Evolutionary conservation across 192 early-diverging fungal genomes (phyloP).

Genomic region (Linnemannia exigua): DNA sequence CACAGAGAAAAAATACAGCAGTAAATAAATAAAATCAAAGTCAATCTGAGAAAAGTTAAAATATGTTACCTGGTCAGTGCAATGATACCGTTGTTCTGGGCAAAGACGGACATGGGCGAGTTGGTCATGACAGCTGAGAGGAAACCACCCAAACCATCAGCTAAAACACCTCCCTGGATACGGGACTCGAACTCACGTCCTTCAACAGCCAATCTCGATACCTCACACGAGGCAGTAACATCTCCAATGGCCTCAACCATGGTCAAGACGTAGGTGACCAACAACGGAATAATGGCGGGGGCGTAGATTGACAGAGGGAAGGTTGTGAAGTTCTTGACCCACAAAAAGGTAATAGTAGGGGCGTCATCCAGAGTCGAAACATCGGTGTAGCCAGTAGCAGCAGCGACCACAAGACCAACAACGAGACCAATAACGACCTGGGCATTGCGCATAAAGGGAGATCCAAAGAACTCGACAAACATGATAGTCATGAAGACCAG

Average conservation of each 20-base stretch:
- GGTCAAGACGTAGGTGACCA: constrained; percentile 62
- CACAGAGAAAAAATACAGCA: not conserved
- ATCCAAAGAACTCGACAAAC: constrained; percentile 67
- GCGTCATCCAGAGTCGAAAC: constrained; percentile 53
- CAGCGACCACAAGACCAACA: constrained; percentile 66
- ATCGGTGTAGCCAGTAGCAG: constrained; percentile 65
- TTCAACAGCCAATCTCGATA: constrained; percentile 64
- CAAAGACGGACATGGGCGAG: constrained; percentile 67
- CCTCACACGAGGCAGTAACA: constrained; percentile 68
- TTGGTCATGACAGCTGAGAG: constrained; percentile 67
- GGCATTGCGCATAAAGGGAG: constrained; percentile 68
- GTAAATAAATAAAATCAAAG: not conserved
- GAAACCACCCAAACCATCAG: constrained; percentile 66
- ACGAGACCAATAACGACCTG: constrained; percentile 64
- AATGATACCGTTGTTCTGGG: constrained; percentile 70
- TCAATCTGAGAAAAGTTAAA: not conserved
- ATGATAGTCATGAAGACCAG: constrained; percentile 67
- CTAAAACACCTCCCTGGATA: constrained; percentile 67
- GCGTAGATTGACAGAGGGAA: constrained; percentile 68
- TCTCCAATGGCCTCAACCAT: constrained; percentile 67
- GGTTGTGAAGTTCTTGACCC: constrained; percentile 63
- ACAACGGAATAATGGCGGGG: constrained; percentile 61
- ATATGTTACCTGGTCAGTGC: constrained; percentile 61
- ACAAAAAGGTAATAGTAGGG: constrained; percentile 65
- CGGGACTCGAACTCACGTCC: constrained; percentile 64